Percentiles rank a stretch among this genome's conserved stretches.
These are phyloP conservation scores for Lepiota subincarnata DNA, from an alignment of 768 basidiomycete genomes.

Conservation along the genomic window DNA sequence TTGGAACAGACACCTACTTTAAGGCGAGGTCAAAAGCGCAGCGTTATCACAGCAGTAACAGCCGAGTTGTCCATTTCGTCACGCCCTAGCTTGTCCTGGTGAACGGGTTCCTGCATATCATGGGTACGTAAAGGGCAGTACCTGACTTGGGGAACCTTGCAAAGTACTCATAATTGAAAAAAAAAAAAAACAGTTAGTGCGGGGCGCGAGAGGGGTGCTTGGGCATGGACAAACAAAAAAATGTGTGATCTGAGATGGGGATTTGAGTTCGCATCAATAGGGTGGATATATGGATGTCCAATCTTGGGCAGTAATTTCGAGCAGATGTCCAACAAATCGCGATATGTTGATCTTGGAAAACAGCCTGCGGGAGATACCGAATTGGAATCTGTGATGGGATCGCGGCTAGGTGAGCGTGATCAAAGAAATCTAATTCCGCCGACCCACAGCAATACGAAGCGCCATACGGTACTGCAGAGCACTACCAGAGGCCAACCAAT, in stretches of 20 bases:
- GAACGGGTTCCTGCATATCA: neutral
- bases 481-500: constrained; percentile 33
- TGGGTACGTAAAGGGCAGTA: neutral
- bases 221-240: neutral
- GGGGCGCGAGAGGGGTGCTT: constrained; percentile 1
- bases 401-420: constrained; percentile 17
- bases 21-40: neutral
- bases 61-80: neutral
- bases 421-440: constrained; percentile 42
- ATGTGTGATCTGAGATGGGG: neutral
- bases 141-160: neutral
- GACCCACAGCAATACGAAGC: constrained; percentile 33
- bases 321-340: constrained; percentile 2
- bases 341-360: constrained; percentile 6
- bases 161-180: neutral
- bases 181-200: neutral
- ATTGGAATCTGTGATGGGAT: constrained; percentile 12
- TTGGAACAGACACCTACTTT: neutral
- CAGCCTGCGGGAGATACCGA: constrained; percentile 10
- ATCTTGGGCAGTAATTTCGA: constrained; percentile 1
- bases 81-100: neutral
- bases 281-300: constrained; percentile 5
- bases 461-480: constrained; percentile 34
- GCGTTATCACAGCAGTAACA: neutral
- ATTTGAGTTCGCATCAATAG: neutral